phyloP scores from a whole-genome alignment of 192 early-diverging fungal genomes.

The Thamnidium elegans region DNA sequence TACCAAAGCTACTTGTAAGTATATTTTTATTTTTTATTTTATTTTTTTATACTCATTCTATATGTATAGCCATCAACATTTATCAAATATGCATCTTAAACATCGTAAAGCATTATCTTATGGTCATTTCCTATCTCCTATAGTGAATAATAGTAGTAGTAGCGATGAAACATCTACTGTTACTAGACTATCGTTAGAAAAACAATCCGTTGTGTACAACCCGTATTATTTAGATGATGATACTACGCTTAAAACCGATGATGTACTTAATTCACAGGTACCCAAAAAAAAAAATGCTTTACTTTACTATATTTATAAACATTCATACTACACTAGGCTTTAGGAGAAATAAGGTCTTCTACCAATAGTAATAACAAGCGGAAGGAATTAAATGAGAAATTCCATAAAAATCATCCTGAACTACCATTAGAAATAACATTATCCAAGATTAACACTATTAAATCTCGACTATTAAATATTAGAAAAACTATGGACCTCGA shows the following conservation, averaged over 20 bases:
- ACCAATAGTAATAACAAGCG: slow-evolving; percentile 56
- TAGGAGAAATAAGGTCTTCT: no score
- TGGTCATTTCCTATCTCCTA: slow-evolving; percentile 45
- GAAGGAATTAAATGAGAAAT: slow-evolving; percentile 83
- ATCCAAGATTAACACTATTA: slow-evolving; percentile 82
- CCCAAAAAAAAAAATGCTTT: neutral
- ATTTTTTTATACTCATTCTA: neutral
- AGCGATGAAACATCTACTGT: neutral
- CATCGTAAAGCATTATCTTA: slow-evolving; percentile 46
- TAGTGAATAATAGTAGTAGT: neutral
- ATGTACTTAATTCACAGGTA: neutral
- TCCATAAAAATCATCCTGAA: slow-evolving; percentile 74
- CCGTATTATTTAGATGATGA: slow-evolving; percentile 1
- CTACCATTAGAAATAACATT: slow-evolving; percentile 79
- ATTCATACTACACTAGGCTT: no score
- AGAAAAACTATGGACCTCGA: slow-evolving; percentile 73
- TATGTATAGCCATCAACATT: slow-evolving; percentile 23
- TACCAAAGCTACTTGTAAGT: slow-evolving; percentile 1
- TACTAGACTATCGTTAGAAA: neutral
- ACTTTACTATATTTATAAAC: no score
- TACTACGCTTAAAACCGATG: neutral
- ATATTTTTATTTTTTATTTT: neutral
- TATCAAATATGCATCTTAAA: slow-evolving; percentile 20
- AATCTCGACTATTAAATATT: slow-evolving; percentile 66
- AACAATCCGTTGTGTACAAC: neutral